Conservation (phyloP, 2,329 filamentous ascomycete species). For the Grosmannia clavigera region DNA sequence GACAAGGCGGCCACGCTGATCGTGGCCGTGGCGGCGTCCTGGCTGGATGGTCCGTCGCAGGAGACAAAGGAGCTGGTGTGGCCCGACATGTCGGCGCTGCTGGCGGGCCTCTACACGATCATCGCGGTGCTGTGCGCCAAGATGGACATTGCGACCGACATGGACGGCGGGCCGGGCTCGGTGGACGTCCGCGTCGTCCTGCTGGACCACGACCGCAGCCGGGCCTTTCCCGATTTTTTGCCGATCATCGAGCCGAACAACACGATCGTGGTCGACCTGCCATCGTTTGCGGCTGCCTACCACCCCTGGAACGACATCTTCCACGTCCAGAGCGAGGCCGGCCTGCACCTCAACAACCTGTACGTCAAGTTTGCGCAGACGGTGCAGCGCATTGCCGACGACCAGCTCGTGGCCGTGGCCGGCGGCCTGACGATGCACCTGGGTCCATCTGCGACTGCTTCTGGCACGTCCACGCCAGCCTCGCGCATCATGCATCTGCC, state of each 20-base stretch:
- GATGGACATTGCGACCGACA: slow-evolving; percentile 47
- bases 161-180: slow-evolving; percentile 46
- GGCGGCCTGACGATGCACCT: slow-evolving; percentile 34
- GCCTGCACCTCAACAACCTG: slow-evolving; percentile 41
- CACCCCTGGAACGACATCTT: slow-evolving; percentile 55
- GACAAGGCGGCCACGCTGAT: slow-evolving; percentile 27
- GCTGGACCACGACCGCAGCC: slow-evolving; percentile 43
- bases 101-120: slow-evolving; percentile 69
- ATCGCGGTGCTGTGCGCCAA: slow-evolving; percentile 59
- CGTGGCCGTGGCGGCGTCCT: slow-evolving; percentile 49
- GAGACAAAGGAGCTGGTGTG: slow-evolving; percentile 44
- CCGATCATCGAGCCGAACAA: slow-evolving; percentile 30
- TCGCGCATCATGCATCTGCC: neutral
- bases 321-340: slow-evolving; percentile 51
- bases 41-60: slow-evolving; percentile 48
- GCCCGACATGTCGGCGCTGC: slow-evolving; percentile 54
- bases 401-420: slow-evolving; percentile 38
- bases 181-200: slow-evolving; percentile 67
- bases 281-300: slow-evolving; percentile 31
- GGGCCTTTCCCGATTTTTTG: slow-evolving; percentile 22
- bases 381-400: slow-evolving; percentile 32
- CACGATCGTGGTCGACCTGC: slow-evolving; percentile 26
- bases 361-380: slow-evolving; percentile 37
- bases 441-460: neutral
- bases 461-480: slow-evolving; percentile 2